phyloP scores from a whole-genome alignment of 768 basidiomycete species.

The Boletus pseudo-olivaceus region DNA sequence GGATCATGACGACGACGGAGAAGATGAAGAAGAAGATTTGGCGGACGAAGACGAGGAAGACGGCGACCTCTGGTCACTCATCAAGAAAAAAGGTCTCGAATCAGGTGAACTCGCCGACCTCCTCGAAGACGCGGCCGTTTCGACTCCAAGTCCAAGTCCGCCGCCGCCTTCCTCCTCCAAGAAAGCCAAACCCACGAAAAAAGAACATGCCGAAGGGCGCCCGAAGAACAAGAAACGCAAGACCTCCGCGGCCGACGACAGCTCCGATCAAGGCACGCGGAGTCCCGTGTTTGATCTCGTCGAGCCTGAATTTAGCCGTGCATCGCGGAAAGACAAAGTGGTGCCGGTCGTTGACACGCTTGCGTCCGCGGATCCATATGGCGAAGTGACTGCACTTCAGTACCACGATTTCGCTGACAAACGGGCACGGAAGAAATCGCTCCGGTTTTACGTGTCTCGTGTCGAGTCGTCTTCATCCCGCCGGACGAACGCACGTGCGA shows the following conservation, averaged over 20 bases:
- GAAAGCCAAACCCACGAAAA: conserved; percentile 6
- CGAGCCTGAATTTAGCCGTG: conserved; percentile 58
- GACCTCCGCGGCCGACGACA: conserved; percentile 24
- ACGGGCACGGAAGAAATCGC: conserved; percentile 69
- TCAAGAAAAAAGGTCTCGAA: conserved; percentile 37
- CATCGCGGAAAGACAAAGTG: conserved; percentile 18
- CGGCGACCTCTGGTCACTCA: conserved; percentile 43
- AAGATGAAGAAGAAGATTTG: conserved; percentile 26
- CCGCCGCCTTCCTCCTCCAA: conserved; percentile 1
- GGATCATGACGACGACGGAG: conserved; percentile 40
- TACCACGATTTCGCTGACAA: conserved; percentile 81
- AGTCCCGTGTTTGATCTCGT: conserved; percentile 68
- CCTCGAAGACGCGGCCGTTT: conserved; percentile 46
- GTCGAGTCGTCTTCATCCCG: conserved; percentile 80
- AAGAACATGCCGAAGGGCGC: conserved; percentile 15
- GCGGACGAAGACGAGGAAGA: conserved; percentile 39
- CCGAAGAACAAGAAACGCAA: conserved; percentile 64
- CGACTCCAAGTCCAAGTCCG: conserved; percentile 9
- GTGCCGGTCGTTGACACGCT: conserved; percentile 4
- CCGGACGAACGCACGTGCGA: conserved; percentile 67
- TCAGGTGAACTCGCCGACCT: conserved; percentile 53
- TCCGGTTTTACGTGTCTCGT: conserved; percentile 91
- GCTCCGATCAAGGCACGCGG: conserved; percentile 17
- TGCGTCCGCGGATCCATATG: conserved; percentile 44
- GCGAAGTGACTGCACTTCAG: conserved; percentile 69